phyloP scores from a whole-genome alignment of 305 asterid genomes.

The Solanum hybrid region DNA sequence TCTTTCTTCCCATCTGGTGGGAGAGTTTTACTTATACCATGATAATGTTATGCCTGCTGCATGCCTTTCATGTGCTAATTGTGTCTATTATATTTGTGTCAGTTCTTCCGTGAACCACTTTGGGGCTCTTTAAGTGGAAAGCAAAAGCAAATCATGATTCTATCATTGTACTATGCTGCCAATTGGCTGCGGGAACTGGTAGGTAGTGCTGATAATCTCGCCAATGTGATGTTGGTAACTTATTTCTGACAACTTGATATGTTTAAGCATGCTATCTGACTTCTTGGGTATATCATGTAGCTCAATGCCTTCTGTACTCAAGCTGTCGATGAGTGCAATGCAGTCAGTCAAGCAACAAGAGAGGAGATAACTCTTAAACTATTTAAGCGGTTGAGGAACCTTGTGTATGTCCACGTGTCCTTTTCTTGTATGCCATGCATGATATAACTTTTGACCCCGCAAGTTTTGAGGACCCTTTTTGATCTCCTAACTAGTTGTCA shows the following conservation, averaged over 20 bases:
- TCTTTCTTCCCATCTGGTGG: not conserved
- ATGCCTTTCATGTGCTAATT: constrained; percentile 20
- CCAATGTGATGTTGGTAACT: not conserved
- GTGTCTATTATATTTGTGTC: constrained; percentile 21
- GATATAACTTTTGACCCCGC: not conserved
- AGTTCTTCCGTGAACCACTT: constrained; percentile 43
- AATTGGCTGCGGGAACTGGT: constrained; percentile 94
- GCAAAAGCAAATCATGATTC: constrained; percentile 56
- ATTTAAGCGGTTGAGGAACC: constrained; percentile 69
- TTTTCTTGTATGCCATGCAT: not conserved
- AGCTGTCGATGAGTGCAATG: constrained; percentile 44
- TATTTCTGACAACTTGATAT: not conserved
- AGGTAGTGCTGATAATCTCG: constrained; percentile 6
- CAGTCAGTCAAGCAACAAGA: constrained; percentile 62
- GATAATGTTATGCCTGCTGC: not conserved
- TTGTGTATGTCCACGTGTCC: constrained; percentile 50
- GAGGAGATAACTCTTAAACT: constrained; percentile 57
- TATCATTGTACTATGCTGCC: constrained; percentile 73
- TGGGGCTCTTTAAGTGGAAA: constrained; percentile 62
- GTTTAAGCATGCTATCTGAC: constrained; percentile 7
- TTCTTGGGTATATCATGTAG: constrained; percentile 35
- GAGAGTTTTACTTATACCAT: not conserved
- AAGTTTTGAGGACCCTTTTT: not conserved
- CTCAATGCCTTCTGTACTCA: constrained; percentile 72
- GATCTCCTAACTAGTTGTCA: not conserved